phyloP scores from a whole-genome alignment of 1,284 basidiomycete genomes.

The Pyrrhoderma noxium region DNA sequence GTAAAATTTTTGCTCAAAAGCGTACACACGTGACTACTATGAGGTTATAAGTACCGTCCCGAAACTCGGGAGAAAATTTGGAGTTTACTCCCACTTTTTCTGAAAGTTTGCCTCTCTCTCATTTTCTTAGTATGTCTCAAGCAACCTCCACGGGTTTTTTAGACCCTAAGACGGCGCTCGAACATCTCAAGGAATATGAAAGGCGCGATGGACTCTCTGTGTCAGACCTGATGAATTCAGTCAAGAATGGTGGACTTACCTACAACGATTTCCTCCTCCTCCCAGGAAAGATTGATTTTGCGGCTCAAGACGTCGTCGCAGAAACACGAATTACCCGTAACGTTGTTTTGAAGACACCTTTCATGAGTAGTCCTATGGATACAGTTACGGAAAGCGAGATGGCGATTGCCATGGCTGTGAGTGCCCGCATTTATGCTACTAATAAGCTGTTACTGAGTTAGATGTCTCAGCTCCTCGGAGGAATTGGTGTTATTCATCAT shows the following conservation, averaged over 20 bases:
- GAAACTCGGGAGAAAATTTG: slow-evolving; percentile 2
- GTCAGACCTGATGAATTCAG: slow-evolving; percentile 86
- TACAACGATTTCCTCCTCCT: slow-evolving; percentile 94
- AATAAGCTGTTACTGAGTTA: slow-evolving; percentile 21
- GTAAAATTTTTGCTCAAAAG: no score
- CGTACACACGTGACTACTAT: no score
- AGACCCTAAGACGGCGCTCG: slow-evolving; percentile 60
- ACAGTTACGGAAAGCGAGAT: slow-evolving; percentile 97
- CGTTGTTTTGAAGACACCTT: slow-evolving; percentile 90
- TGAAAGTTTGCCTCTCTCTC: no score
- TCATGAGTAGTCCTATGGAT: slow-evolving; percentile 99
- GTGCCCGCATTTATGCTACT: slow-evolving; percentile 28
- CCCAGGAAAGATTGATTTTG: slow-evolving; percentile 96
- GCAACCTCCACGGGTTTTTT: slow-evolving; percentile 32
- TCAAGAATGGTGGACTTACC: slow-evolving; percentile 86
- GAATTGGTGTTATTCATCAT: slow-evolving; percentile 98
- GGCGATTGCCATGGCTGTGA: slow-evolving; percentile 91
- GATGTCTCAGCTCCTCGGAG: slow-evolving; percentile 72
- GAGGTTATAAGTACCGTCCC: no score
- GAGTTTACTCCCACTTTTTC: slow-evolving; percentile 12
- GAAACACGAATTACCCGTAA: slow-evolving; percentile 90
- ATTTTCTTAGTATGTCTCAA: no score
- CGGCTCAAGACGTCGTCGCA: slow-evolving; percentile 73
- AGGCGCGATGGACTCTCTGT: slow-evolving; percentile 84
- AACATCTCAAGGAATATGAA: slow-evolving; percentile 67